These are phyloP conservation scores for Petunia axillaris DNA, from an alignment of 257 asterid genomes.

Conservation along the genomic window DNA sequence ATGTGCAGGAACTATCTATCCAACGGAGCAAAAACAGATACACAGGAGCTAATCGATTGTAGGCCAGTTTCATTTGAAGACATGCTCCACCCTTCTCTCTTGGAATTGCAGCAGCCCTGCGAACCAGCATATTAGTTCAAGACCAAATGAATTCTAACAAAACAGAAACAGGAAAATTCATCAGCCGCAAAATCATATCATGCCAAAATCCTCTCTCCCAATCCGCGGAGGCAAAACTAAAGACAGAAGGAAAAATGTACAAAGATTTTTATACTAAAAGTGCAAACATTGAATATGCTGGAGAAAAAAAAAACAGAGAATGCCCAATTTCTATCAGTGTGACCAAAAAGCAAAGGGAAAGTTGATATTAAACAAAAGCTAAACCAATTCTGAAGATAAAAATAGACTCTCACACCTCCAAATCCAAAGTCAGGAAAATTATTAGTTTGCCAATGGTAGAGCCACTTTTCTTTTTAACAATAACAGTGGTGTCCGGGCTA, in stretches of 20 bases:
- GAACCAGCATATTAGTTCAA: slow-evolving; percentile 24
- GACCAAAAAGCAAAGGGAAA: neutral
- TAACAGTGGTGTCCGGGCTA: no score
- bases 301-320: slow-evolving; percentile 4
- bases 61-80: slow-evolving; percentile 82
- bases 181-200: no score
- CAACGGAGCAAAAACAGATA: slow-evolving; percentile 68
- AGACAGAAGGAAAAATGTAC: neutral
- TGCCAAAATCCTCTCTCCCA: no score
- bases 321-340: slow-evolving; percentile 5
- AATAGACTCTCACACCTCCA: slow-evolving; percentile 4
- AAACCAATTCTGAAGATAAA: slow-evolving; percentile 3
- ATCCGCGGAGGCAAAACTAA: neutral
- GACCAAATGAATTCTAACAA: neutral
- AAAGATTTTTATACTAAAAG: neutral
- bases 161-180: neutral
- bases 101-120: slow-evolving; percentile 84
- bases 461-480: neutral
- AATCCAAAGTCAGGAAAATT: neutral
- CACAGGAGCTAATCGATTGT: slow-evolving; percentile 68
- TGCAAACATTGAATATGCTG: neutral
- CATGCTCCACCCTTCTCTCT: slow-evolving; percentile 74
- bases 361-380: neutral
- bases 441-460: neutral
- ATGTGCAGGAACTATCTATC: slow-evolving; percentile 77